Conservation (phyloP, 306 rosid species). For the Prunus kanzakura region DNA sequence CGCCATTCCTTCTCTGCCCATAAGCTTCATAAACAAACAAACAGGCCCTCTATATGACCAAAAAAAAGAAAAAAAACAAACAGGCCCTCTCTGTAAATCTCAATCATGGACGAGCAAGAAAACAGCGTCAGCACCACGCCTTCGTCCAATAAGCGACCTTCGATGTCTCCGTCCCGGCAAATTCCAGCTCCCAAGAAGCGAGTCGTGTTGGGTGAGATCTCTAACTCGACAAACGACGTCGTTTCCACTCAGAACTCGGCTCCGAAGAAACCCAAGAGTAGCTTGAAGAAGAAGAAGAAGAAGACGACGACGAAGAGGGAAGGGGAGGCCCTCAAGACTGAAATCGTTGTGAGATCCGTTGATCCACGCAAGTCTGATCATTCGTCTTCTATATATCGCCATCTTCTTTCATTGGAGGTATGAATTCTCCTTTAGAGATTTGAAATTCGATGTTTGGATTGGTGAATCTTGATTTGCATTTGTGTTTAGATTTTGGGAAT, state of each 20-base stretch:
- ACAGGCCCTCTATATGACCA: not conserved
- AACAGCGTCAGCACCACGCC: not conserved
- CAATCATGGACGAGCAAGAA: slow-evolving; percentile 13
- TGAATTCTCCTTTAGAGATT: not conserved
- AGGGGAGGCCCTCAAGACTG: not conserved
- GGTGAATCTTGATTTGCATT: not conserved
- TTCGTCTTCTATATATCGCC: slow-evolving; percentile 14
- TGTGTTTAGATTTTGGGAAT: not conserved
- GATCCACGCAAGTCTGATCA: slow-evolving; percentile 7
- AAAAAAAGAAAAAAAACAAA: not conserved
- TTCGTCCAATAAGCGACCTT: slow-evolving; percentile 22
- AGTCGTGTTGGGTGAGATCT: slow-evolving; percentile 28
- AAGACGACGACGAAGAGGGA: not conserved
- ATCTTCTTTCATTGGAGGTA: slow-evolving; percentile 33
- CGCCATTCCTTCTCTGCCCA: not conserved
- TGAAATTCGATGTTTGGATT: not conserved
- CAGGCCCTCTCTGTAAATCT: not conserved
- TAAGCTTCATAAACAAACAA: not conserved
- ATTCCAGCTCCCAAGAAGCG: slow-evolving; percentile 29
- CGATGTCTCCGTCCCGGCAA: slow-evolving; percentile 6
- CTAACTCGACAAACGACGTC: slow-evolving; percentile 23
- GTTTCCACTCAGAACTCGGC: slow-evolving; percentile 8
- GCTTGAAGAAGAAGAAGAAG: not conserved
- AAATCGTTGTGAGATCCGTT: slow-evolving; percentile 1
- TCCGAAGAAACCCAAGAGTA: not conserved